phyloP scores from a whole-genome alignment of 2,329 filamentous ascomycete species.

The Phialocephala sp. region DNA sequence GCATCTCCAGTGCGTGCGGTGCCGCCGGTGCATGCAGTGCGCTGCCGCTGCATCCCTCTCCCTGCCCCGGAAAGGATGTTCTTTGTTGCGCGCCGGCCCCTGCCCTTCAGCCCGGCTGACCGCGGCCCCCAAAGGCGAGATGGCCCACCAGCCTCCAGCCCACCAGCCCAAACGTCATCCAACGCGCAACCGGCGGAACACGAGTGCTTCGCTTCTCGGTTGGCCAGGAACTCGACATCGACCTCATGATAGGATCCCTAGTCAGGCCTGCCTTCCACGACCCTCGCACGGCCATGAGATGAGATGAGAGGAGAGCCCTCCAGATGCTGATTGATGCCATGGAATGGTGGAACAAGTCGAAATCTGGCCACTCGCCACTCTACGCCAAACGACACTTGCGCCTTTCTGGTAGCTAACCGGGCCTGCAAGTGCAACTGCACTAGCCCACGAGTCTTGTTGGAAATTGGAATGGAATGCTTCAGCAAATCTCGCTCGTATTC shows the following conservation, averaged over 20 bases:
- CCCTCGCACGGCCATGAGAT: not conserved
- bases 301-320: not conserved
- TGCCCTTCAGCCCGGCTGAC: no score
- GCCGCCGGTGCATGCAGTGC: no score
- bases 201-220: not conserved
- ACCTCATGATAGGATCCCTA: not conserved
- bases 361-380: not conserved
- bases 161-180: not conserved
- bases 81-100: not conserved
- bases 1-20: no score
- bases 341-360: no score
- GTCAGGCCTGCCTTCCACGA: not conserved
- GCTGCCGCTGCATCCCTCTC: no score
- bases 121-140: not conserved
- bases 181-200: no score
- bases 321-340: constrained; percentile 1
- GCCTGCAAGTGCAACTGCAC: not conserved
- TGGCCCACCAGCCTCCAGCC: no score
- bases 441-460: not conserved
- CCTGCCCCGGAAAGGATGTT: not conserved
- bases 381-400: not conserved
- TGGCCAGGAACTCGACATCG: not conserved
- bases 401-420: not conserved
- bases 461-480: not conserved
- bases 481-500: not conserved